A percentile compares a stretch with the other conserved stretches of the same genome.
phyloP scores from a whole-genome alignment of 2,329 filamentous ascomycete genomes.

The Pleurostoma richardsiae region DNA sequence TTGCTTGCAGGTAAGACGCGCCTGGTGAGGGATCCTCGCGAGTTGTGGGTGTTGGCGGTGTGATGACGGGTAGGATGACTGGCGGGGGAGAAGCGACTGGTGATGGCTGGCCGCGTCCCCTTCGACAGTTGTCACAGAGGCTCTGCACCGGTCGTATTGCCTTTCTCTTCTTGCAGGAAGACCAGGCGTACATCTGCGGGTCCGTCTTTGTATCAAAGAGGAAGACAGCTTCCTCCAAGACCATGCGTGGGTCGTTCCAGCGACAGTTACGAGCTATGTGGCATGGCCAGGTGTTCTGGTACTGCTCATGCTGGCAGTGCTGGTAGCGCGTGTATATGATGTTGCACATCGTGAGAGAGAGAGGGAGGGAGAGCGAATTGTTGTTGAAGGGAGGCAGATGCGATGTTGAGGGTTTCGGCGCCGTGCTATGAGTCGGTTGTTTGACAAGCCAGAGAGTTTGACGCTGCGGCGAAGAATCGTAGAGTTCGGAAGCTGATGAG shows the following conservation, averaged over 20 bases:
- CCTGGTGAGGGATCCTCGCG: too few relatives aligned
- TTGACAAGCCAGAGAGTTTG: too few relatives aligned
- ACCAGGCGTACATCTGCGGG: constrained; percentile 1
- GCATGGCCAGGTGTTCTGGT: constrained; percentile 28
- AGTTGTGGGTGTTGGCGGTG: too few relatives aligned
- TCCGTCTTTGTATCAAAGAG: constrained; percentile 9
- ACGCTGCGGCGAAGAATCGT: too few relatives aligned
- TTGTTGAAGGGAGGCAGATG: constrained; percentile 51
- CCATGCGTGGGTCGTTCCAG: constrained; percentile 7
- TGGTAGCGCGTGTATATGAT: constrained; percentile 19
- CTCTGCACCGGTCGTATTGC: constrained; percentile 3
- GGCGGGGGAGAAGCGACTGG: too few relatives aligned
- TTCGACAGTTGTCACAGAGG: constrained; percentile 1
- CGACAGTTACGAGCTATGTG: constrained; percentile 14
- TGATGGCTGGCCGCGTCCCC: too few relatives aligned
- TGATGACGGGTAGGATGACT: too few relatives aligned
- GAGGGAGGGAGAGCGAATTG: constrained; percentile 42
- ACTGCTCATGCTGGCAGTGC: constrained; percentile 22
- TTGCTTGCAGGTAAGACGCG: too few relatives aligned
- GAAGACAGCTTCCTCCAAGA: constrained; percentile 12
- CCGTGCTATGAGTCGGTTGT: too few relatives aligned
- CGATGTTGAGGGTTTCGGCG: too few relatives aligned
- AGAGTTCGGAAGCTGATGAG: too few relatives aligned
- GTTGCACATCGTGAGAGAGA: constrained; percentile 32
- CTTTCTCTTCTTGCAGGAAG: constrained; percentile 6